Base-by-base conservation (phyloP, 306 rosid genomes). In the Macrotyloma uniflorum region DNA sequence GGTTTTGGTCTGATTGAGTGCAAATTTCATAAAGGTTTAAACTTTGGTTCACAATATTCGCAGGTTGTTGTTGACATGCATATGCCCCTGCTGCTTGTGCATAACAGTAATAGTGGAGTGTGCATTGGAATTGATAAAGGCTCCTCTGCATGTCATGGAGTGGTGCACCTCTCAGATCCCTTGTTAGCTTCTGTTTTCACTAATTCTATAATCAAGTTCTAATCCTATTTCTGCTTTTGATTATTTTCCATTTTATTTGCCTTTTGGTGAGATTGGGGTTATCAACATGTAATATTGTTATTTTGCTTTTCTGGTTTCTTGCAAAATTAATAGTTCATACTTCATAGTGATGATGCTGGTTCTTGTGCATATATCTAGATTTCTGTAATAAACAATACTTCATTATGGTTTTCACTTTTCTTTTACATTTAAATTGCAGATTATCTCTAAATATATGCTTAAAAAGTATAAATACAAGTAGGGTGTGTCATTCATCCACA, bases 101-200 rank as follows among this genome's bases (percentile, higher is more conserved):
- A 18, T 91, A 78, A 91, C 97, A 22, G 69, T 91, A n/a, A 68
- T 93, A n/a, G 98, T 93, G 83, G 97, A 93, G 84, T 70, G 90
- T 72, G 97, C 95, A 6, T 81, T 93, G 67, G 84, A 79, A 64
- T 83, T 93, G 75, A 8, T 93, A 11, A 93, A 93, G 82, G 98
- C 98, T 77, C 98, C 97, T 1, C 55, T 93, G 50, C 97, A 91
- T 58, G 98, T 93, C 0, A 91, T 93, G 97, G 86, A 85, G 74
- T 93, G 98, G 98, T 93, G 91, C 83, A 93, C 98, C 50, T 86
- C 90, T 82, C 85, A 88, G 86, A 93, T 93, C 64, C 97, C 95
- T 3, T 91, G 96, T 84, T 82, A 67, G 85, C 55, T 67, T 5
- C 11, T 62, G 5, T 0, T 24, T 59, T 54, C 40, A 2, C 57